A percentile compares a stretch with the other conserved stretches of the same genome.
phyloP scores from a whole-genome alignment of 148 eudicot genomes.

The Tetragonia tetragonoides region DNA sequence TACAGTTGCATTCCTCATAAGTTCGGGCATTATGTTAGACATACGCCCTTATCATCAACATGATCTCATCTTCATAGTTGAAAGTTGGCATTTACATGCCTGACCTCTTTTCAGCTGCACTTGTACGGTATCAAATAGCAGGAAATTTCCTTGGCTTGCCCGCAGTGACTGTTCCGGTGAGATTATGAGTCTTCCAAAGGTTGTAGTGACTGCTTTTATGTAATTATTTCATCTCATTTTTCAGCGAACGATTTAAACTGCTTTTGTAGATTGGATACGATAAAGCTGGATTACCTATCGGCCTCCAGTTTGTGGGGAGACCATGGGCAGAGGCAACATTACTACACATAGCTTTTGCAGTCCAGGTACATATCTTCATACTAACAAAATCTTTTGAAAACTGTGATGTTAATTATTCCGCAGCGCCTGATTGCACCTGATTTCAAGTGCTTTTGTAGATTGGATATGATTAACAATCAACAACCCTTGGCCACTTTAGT shows the following conservation, averaged over 20 bases:
- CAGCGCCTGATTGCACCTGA: no score
- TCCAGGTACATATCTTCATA: conserved; percentile 54
- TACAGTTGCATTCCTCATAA: neutral
- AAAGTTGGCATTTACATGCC: neutral
- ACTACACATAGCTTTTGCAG: conserved; percentile 59
- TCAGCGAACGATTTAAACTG: neutral
- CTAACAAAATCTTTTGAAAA: no score
- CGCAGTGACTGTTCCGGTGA: conserved; percentile 89
- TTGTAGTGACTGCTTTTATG: neutral
- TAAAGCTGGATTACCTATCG: conserved; percentile 77
- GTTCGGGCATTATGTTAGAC: neutral
- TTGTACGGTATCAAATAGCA: conserved; percentile 75
- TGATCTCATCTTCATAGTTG: neutral
- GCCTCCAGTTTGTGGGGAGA: conserved; percentile 84
- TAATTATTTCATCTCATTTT: neutral
- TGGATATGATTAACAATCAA: no score
- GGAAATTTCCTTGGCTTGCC: conserved; percentile 97
- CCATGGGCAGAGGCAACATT: conserved; percentile 94
- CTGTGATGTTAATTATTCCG: no score
- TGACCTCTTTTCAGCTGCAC: conserved; percentile 56
- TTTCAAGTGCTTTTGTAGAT: no score
- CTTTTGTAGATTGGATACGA: conserved; percentile 79
- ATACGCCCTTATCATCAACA: neutral
- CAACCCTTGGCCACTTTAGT: neutral
- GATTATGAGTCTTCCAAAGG: conserved; percentile 3